Conservation (phyloP, 2,329 filamentous ascomycete species). For the Passalora sequoiae region DNA sequence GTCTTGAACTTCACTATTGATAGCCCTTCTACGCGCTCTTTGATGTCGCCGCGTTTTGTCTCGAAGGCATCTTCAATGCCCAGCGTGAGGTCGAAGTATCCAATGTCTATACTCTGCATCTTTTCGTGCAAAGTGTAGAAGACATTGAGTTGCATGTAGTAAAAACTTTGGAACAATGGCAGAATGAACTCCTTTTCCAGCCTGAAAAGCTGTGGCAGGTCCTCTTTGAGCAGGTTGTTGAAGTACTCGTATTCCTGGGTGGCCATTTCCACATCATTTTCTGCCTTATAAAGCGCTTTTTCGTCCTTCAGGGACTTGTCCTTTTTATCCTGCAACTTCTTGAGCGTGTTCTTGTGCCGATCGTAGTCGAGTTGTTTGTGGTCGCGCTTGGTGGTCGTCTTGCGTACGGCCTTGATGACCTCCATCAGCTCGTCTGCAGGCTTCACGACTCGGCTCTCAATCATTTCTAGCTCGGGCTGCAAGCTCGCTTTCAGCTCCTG, state of each 20-base stretch:
- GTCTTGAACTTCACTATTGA: conserved; percentile 89
- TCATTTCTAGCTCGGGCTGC: conserved; percentile 93
- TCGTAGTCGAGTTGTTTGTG: conserved; percentile 98
- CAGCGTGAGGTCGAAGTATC: conserved; percentile 88
- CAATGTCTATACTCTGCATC: conserved; percentile 96
- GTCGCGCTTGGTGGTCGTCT: conserved; percentile 80
- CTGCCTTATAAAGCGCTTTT: conserved; percentile 92
- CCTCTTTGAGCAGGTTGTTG: conserved; percentile 93
- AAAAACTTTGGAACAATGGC: conserved; percentile 96
- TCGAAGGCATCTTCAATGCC: conserved; percentile 90
- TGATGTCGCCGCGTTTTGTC: conserved; percentile 80
- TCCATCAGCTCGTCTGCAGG: conserved; percentile 90
- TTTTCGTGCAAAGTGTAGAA: conserved; percentile 97
- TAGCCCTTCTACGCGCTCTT: conserved; percentile 77
- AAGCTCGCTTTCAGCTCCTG: conserved; percentile 84
- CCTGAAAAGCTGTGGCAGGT: conserved; percentile 83
- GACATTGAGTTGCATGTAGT: conserved; percentile 99
- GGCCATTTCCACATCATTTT: conserved; percentile 82
- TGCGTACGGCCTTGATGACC: conserved; percentile 92
- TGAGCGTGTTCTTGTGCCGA: conserved; percentile 72
- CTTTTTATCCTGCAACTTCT: conserved; percentile 97
- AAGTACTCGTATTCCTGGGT: conserved; percentile 98
- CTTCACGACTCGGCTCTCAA: conserved; percentile 82
- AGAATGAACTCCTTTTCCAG: conserved; percentile 93
- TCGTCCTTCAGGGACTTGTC: conserved; percentile 95